These are phyloP conservation scores for Vanrija sp. DNA, from an alignment of 1,284 basidiomycete species.

Conservation along the genomic window DNA sequence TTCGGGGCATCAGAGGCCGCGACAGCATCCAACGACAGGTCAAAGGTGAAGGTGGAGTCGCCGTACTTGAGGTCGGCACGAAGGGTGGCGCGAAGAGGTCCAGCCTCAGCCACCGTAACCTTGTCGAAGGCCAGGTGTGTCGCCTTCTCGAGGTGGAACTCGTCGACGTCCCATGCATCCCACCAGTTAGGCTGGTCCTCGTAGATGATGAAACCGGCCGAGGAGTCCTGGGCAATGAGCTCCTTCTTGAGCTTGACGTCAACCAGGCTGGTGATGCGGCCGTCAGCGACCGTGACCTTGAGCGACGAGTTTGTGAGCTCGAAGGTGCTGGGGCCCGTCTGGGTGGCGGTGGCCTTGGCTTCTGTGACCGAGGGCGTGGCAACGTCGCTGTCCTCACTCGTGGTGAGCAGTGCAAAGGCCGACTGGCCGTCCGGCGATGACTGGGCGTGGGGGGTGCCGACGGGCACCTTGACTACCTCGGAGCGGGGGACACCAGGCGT, in stretches of 20 bases:
- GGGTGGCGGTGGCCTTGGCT: neutral
- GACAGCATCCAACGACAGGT: constrained; percentile 81
- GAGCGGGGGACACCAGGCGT: constrained; percentile 10
- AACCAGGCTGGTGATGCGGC: constrained; percentile 71
- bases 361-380: neutral
- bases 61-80: constrained; percentile 66
- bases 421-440: neutral
- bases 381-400: neutral
- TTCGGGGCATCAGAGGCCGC: constrained; percentile 26
- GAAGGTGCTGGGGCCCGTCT: neutral
- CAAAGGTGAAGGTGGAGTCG: constrained; percentile 55
- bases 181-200: constrained; percentile 60
- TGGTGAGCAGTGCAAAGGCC: neutral
- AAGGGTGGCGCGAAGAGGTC: constrained; percentile 71
- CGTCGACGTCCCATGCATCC: constrained; percentile 69
- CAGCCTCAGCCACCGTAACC: constrained; percentile 66
- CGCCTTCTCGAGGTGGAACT: constrained; percentile 79
- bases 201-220: constrained; percentile 79
- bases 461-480: constrained; percentile 14
- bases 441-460: neutral
- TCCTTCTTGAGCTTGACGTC: constrained; percentile 71
- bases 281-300: constrained; percentile 62
- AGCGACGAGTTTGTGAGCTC: constrained; percentile 8
- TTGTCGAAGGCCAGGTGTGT: constrained; percentile 65
- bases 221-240: constrained; percentile 63